Base-by-base conservation (phyloP, 1,139 yeast genomes). In the Suhomyces maxii region DNA sequence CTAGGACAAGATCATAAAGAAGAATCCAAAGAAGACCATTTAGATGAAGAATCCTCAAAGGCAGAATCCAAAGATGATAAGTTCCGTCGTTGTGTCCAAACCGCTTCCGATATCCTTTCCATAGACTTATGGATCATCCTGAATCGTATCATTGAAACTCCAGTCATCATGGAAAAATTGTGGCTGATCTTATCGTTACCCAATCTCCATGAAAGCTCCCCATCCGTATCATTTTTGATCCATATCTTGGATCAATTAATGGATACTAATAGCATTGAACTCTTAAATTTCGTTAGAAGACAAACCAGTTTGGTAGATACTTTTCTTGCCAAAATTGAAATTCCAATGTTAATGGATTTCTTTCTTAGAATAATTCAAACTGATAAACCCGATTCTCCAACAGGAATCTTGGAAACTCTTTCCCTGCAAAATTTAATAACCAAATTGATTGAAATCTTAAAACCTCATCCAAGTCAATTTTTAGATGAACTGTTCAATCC, bases 331-430 rank as follows among this genome's bases (percentile, higher is more conserved):
- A 83, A 81, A 55, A 71, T 82, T 33, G 85, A 80, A 47, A 77
- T 80, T 30, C 84, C 86, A 1, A 76, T 83, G 74, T 58, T 76
- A 33, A 74, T 73, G 78, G 80, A 76, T 53, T 82, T 81, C 53
- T 69, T 83, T 43, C 63, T 83, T 34, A 72, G 84, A 54, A 73
- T 83, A 13, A 81, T 83, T 33, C 84, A 84, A 41, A 80, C 87
- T 0, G 89, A 83, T 60, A 83, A 81, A 53, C 78, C 82, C 3
- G 85, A 82, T 53, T 74, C 77, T 34, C 86, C 86, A 12, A 82
- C 86, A 1, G 86, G 86, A 1, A 79, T 83, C 12, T 67, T 82
- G 45, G 82, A 80, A 28, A 68, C 77, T 1, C 65, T 83, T 41
- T 71, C 77, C 14, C 71, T 66, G 52, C 87, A 83, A 52, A 57